phyloP scores from a whole-genome alignment of 495 filamentous ascomycete genomes.

The Physcia stellaris region DNA sequence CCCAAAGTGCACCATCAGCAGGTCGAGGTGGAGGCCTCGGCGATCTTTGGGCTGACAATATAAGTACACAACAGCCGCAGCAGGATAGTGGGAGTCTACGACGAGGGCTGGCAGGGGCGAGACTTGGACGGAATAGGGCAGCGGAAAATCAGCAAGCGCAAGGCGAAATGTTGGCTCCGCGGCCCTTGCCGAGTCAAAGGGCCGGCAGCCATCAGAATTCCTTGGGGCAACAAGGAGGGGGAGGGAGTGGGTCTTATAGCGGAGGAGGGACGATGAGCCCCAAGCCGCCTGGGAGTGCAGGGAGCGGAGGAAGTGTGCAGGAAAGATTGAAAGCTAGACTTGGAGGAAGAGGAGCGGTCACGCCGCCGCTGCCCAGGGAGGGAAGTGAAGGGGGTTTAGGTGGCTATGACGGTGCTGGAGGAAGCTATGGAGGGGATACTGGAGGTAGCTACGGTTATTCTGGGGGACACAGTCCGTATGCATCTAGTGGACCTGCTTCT shows the following conservation, averaged over 20 bases:
- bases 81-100: constrained; percentile 43
- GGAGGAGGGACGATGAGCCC: constrained; percentile 30
- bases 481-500: too few species aligned
- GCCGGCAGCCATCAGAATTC: constrained; percentile 55
- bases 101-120: constrained; percentile 22
- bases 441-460: neutral
- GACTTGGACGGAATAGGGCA: constrained; percentile 13
- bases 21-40: constrained; percentile 42
- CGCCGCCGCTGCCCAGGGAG: neutral
- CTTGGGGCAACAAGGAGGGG: constrained; percentile 29
- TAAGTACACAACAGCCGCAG: constrained; percentile 26
- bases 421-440: neutral
- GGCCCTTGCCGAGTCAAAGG: constrained; percentile 57
- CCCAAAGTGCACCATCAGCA: constrained; percentile 18
- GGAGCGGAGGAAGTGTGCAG: constrained; percentile 30
- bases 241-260: constrained; percentile 36
- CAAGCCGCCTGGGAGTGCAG: constrained; percentile 15
- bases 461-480: too few species aligned
- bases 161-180: constrained; percentile 31
- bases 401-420: neutral
- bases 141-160: constrained; percentile 17
- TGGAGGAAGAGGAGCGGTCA: constrained; percentile 19
- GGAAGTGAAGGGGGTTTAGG: neutral
- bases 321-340: constrained; percentile 54
- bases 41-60: constrained; percentile 72